phyloP scores from a whole-genome alignment of 192 early-diverging fungal species.

The Diversispora epigaea region DNA sequence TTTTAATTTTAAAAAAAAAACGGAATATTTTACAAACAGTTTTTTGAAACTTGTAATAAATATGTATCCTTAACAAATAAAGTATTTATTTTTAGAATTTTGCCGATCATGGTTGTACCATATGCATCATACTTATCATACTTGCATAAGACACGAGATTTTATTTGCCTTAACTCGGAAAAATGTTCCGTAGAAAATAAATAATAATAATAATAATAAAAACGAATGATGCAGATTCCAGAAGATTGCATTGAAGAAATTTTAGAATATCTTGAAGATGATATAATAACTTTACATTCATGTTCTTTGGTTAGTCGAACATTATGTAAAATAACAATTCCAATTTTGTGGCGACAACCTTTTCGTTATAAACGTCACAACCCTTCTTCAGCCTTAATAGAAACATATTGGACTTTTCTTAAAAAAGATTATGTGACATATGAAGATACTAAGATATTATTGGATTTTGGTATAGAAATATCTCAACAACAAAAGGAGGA shows the following conservation, averaged over 20 bases:
- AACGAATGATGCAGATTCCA: not conserved
- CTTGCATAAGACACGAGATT: too few relatives aligned
- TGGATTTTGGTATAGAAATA: not conserved
- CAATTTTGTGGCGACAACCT: slow-evolving; percentile 8
- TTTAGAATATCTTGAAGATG: slow-evolving; percentile 1
- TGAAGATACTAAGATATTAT: not conserved
- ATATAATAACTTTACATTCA: slow-evolving; percentile 15
- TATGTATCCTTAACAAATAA: too few relatives aligned
- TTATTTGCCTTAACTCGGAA: too few relatives aligned
- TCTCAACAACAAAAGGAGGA: not conserved
- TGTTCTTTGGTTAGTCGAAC: not conserved
- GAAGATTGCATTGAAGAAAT: slow-evolving; percentile 14
- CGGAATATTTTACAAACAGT: too few relatives aligned
- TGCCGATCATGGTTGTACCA: too few relatives aligned
- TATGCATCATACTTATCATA: too few relatives aligned
- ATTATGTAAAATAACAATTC: slow-evolving; percentile 1
- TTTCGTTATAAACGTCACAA: slow-evolving; percentile 4
- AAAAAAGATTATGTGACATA: not conserved
- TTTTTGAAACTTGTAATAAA: too few relatives aligned
- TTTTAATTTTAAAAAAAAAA: too few relatives aligned
- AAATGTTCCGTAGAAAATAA: too few relatives aligned
- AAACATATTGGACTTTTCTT: not conserved
- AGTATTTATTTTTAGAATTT: too few relatives aligned
- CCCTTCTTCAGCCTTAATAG: slow-evolving; percentile 2
- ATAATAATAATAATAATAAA: too few relatives aligned